Conservation (phyloP, 768 basidiomycete genomes). For the Crassisporium funariophilum region DNA sequence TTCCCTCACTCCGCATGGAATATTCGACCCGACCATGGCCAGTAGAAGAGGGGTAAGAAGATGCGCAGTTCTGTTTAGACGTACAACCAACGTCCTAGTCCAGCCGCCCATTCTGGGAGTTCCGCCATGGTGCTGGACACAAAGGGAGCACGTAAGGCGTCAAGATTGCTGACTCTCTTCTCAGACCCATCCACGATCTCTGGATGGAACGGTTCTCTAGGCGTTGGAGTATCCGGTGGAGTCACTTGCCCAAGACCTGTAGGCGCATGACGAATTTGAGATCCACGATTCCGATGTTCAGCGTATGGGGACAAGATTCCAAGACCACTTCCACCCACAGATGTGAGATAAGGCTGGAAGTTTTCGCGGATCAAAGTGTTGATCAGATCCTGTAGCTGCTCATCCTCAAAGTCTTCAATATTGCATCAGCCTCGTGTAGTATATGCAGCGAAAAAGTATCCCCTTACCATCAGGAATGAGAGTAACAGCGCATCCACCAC, state of each 20-base stretch:
- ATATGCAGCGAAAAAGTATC: conserved; percentile 3
- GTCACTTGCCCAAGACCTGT: conserved; percentile 43
- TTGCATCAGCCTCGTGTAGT: conserved; percentile 23
- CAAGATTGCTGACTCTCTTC: conserved; percentile 22
- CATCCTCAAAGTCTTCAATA: conserved; percentile 68
- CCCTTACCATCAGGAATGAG: conserved; percentile 87
- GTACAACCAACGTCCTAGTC: conserved; percentile 63
- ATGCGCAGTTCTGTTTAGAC: conserved; percentile 46
- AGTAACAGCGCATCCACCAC: conserved; percentile 97
- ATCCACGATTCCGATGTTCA: conserved; percentile 41
- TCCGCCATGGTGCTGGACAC: conserved; percentile 41
- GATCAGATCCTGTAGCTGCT: conserved; percentile 59
- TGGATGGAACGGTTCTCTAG: conserved; percentile 24
- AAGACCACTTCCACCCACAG: conserved; percentile 91
- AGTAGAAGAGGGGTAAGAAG: neutral
- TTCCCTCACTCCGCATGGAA: conserved; percentile 8
- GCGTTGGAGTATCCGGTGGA: conserved; percentile 50
- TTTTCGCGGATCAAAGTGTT: conserved; percentile 58
- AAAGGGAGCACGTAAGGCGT: conserved; percentile 45
- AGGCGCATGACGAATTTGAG: conserved; percentile 19
- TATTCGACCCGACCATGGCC: conserved; percentile 6
- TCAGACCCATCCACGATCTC: conserved; percentile 24
- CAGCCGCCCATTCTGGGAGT: conserved; percentile 54
- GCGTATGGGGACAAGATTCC: conserved; percentile 75
- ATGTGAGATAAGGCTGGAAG: conserved; percentile 86